These are phyloP conservation scores for Aspergillus ellipticus DNA, from an alignment of 495 filamentous ascomycete species.

Conservation along the genomic window DNA sequence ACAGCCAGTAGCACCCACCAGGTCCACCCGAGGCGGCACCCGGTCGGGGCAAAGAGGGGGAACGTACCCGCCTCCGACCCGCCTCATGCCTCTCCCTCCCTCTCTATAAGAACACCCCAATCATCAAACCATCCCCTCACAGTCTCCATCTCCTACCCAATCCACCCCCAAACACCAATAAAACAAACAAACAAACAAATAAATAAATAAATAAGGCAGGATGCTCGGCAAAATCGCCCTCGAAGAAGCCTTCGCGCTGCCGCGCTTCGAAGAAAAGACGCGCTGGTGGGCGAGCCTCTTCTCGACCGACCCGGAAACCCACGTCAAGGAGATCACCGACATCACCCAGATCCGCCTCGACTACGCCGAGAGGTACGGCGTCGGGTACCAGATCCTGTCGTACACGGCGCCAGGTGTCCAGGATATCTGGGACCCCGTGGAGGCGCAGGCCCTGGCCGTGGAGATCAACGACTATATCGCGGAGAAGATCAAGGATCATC, in stretches of 20 bases:
- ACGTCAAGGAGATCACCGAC: constrained; percentile 43
- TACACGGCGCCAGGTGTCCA: constrained; percentile 56
- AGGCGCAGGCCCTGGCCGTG: constrained; percentile 41
- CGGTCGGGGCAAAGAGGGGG: neutral
- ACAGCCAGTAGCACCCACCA: neutral
- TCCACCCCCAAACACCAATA: neutral
- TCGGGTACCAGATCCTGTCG: constrained; percentile 58
- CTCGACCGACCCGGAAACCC: constrained; percentile 40
- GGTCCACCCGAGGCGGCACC: too few relatives aligned
- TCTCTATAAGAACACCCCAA: too few relatives aligned
- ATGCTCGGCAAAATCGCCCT: constrained; percentile 53
- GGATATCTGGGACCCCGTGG: constrained; percentile 48
- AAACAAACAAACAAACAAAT: constrained; percentile 13
- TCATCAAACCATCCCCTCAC: neutral
- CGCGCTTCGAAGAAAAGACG: constrained; percentile 45
- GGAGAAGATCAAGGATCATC: constrained; percentile 45
- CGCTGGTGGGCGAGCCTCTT: constrained; percentile 46
- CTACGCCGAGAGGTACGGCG: constrained; percentile 54
- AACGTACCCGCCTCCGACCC: constrained; percentile 3
- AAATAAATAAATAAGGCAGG: constrained; percentile 12
- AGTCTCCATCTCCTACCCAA: neutral
- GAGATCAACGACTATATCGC: constrained; percentile 59
- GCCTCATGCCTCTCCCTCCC: too few relatives aligned
- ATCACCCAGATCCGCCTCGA: constrained; percentile 49
- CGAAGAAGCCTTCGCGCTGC: constrained; percentile 50